phyloP scores from a whole-genome alignment of 176 grass and related monocot genomes.

The Pontederia crassipes region DNA sequence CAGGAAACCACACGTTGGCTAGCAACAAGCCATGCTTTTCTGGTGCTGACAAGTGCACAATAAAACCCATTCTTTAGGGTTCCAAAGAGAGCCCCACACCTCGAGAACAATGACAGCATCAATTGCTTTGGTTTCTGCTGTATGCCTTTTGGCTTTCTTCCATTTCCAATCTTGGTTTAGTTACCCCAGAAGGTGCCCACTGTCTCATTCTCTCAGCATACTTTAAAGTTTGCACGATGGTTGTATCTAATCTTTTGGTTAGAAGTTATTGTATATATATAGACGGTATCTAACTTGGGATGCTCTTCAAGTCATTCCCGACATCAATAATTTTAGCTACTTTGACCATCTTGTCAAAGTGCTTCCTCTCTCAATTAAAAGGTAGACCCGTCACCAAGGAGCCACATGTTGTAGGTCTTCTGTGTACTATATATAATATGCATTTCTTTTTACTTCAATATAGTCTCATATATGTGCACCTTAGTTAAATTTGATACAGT shows the following conservation, averaged over 20 bases:
- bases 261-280: neutral
- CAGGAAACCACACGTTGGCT: constrained; percentile 7
- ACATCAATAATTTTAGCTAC: constrained; percentile 11
- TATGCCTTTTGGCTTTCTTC: no score
- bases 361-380: no score
- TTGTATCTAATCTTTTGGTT: constrained; percentile 3
- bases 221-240: constrained; percentile 2
- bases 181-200: no score
- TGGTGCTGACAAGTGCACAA: constrained; percentile 16
- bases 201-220: neutral
- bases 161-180: no score
- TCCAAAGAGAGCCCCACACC: neutral
- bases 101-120: constrained; percentile 1
- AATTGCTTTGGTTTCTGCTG: neutral
- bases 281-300: neutral
- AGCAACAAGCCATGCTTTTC: constrained; percentile 16
- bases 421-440: no score
- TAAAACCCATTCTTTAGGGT: constrained; percentile 2
- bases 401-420: no score
- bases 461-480: no score
- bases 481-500: no score
- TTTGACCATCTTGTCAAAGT: constrained; percentile 6
- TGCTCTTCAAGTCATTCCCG: constrained; percentile 1
- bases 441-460: no score
- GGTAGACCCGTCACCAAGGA: no score